Evolutionary conservation across 1,284 basidiomycete species (phyloP).

Genomic region (Serendipita sp.): DNA sequence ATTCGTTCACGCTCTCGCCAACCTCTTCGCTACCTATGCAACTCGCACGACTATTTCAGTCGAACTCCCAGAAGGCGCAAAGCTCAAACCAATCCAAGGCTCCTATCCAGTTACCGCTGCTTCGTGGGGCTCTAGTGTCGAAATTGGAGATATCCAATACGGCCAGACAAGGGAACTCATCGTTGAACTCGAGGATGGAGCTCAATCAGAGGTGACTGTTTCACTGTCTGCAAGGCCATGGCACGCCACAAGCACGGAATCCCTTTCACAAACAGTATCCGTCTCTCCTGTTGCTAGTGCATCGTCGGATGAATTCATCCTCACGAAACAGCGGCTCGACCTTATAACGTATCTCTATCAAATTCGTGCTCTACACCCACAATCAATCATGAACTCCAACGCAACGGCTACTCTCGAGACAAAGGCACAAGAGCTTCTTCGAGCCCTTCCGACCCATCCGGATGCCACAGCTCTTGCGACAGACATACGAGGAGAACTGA

Average conservation of each 20-base stretch:
- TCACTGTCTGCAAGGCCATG: slow-evolving; percentile 11
- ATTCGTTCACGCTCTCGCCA: slow-evolving; percentile 16
- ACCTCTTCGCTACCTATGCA: slow-evolving; percentile 14
- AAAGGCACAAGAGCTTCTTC: background rate
- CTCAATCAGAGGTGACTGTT: slow-evolving; percentile 9
- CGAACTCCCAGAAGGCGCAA: slow-evolving; percentile 7
- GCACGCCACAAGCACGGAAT: slow-evolving; percentile 3
- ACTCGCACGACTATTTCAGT: slow-evolving; percentile 9
- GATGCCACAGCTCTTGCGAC: slow-evolving; percentile 12
- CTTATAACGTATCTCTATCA: background rate
- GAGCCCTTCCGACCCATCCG: background rate
- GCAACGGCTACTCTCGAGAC: background rate
- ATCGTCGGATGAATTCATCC: slow-evolving; percentile 5
- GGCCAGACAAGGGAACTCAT: slow-evolving; percentile 15
- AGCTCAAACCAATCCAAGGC: slow-evolving; percentile 8
- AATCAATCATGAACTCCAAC: background rate
- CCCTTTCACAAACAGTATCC: background rate
- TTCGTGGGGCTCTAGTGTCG: slow-evolving; percentile 12
- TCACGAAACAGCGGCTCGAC: background rate
- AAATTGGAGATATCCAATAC: slow-evolving; percentile 14
- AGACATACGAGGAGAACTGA: slow-evolving; percentile 14
- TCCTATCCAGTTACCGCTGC: slow-evolving; percentile 35
- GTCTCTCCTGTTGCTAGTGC: background rate
- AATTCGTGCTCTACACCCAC: background rate
- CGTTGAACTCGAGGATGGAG: slow-evolving; percentile 7